Conservation (phyloP, 805 yeast species). For the Danielia reshetovae region DNA sequence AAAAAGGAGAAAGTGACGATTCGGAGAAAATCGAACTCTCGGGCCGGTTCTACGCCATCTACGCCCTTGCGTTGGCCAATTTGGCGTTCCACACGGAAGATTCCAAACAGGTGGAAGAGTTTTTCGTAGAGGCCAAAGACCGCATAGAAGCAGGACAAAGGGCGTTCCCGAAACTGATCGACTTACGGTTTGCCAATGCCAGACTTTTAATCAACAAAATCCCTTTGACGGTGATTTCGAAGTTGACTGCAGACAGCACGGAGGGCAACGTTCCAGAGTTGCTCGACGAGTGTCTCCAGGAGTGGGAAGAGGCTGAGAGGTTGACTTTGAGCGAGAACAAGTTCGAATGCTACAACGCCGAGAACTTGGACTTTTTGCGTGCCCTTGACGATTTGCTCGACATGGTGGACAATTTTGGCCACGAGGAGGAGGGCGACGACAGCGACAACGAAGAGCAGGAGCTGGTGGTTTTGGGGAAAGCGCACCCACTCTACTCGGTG, state of each 20-base stretch:
- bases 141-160: constrained; percentile 59
- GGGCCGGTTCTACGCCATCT: constrained; percentile 64
- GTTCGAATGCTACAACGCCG: constrained; percentile 33
- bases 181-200: constrained; percentile 50
- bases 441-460: constrained; percentile 52
- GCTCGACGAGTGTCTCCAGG: constrained; percentile 44
- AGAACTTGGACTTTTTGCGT: constrained; percentile 50
- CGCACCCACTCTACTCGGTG: constrained; percentile 55
- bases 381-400: constrained; percentile 66
- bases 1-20: constrained; percentile 7
- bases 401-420: constrained; percentile 57
- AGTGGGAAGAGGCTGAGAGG: constrained; percentile 43
- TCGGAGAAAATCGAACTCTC: constrained; percentile 22
- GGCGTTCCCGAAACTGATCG: constrained; percentile 41
- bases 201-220: constrained; percentile 55
- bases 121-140: constrained; percentile 69
- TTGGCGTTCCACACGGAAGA: constrained; percentile 55
- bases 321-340: constrained; percentile 20
- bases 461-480: constrained; percentile 33
- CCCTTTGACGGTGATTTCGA: constrained; percentile 54
- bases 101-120: constrained; percentile 45
- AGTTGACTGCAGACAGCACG: constrained; percentile 41
- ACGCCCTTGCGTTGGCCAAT: constrained; percentile 68
- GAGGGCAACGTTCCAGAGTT: constrained; percentile 28
- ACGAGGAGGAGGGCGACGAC: constrained; percentile 45